Evolutionary conservation across 1,284 basidiomycete genomes (phyloP).

Genomic region (Inonotus obliquus): DNA sequence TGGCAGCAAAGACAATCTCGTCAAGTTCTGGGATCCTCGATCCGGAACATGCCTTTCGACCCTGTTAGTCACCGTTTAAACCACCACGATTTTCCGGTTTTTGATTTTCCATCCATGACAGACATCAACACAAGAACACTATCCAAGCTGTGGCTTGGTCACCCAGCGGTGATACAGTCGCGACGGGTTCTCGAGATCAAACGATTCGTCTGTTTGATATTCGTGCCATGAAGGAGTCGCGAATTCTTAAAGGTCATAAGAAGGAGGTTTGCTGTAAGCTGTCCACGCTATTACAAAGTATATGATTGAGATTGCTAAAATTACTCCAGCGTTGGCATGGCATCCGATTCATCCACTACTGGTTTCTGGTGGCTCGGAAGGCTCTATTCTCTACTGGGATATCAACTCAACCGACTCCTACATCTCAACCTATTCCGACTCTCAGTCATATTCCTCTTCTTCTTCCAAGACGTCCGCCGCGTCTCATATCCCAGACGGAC

Average conservation of each 20-base stretch:
- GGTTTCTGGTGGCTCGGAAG: constrained; percentile 91
- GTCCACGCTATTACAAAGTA: not conserved
- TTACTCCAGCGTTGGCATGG: constrained; percentile 79
- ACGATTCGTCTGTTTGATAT: constrained; percentile 97
- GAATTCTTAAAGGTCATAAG: constrained; percentile 88
- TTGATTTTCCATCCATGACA: constrained; percentile 54
- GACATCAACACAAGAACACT: constrained; percentile 96
- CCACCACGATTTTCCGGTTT: constrained; percentile 3
- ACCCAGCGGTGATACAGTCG: constrained; percentile 89
- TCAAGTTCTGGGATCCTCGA: constrained; percentile 99
- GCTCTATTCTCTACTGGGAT: constrained; percentile 91
- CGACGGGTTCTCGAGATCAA: constrained; percentile 92
- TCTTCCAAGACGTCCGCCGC: constrained; percentile 29
- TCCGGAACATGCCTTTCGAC: constrained; percentile 85
- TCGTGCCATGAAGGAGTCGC: constrained; percentile 93
- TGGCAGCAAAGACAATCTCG: constrained; percentile 95
- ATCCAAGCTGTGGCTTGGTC: constrained; percentile 92
- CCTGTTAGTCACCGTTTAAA: constrained; percentile 35
- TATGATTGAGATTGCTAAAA: not conserved
- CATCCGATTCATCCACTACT: constrained; percentile 92
- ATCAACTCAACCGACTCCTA: constrained; percentile 51
- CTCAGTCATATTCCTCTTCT: constrained; percentile 26
- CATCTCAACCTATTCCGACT: constrained; percentile 19
- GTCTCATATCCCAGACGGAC: constrained; percentile 36
- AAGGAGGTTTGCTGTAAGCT: constrained; percentile 95